A percentile compares a stretch with the other conserved stretches of the same genome.
phyloP scores from a whole-genome alignment of 2,329 filamentous ascomycete genomes.

The Herpotrichia juniperi region DNA sequence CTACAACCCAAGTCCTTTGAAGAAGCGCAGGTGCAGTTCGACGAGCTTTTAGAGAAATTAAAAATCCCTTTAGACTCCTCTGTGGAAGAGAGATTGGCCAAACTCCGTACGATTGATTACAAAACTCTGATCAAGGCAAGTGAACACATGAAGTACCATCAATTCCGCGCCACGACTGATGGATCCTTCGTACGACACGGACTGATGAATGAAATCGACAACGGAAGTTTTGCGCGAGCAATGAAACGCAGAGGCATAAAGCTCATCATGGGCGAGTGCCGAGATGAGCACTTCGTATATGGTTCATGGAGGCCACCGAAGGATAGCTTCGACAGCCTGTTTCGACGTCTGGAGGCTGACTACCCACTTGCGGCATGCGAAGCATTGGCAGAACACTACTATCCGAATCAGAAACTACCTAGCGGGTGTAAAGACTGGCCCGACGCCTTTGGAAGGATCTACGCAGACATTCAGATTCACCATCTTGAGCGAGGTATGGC shows the following conservation, averaged over 20 bases:
- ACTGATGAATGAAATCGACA: conserved; percentile 55
- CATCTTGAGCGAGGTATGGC: conserved; percentile 59
- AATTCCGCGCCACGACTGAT: conserved; percentile 62
- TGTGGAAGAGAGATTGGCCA: conserved; percentile 52
- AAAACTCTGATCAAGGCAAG: conserved; percentile 51
- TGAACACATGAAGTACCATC: conserved; percentile 53
- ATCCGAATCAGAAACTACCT: conserved; percentile 48
- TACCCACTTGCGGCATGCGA: conserved; percentile 55
- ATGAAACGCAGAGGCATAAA: conserved; percentile 54
- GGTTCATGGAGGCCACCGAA: conserved; percentile 56
- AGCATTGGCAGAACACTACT: conserved; percentile 53
- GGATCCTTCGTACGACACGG: conserved; percentile 52
- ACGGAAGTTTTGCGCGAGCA: conserved; percentile 53
- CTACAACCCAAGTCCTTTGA: conserved; percentile 57
- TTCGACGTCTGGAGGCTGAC: conserved; percentile 57
- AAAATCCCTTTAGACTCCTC: conserved; percentile 50
- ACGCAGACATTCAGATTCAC: conserved; percentile 64
- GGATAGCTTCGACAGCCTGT: conserved; percentile 49
- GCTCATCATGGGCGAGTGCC: conserved; percentile 61
- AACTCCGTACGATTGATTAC: conserved; percentile 49
- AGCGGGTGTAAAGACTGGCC: conserved; percentile 52
- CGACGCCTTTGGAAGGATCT: conserved; percentile 60
- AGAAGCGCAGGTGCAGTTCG: conserved; percentile 59
- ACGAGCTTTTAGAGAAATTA: conserved; percentile 55
- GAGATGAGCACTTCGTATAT: conserved; percentile 61